A percentile compares a stretch with the other conserved stretches of the same genome.
These are phyloP conservation scores for Sporothrix euskadiensis DNA, from an alignment of 2,329 filamentous ascomycete genomes.

Conservation along the genomic window DNA sequence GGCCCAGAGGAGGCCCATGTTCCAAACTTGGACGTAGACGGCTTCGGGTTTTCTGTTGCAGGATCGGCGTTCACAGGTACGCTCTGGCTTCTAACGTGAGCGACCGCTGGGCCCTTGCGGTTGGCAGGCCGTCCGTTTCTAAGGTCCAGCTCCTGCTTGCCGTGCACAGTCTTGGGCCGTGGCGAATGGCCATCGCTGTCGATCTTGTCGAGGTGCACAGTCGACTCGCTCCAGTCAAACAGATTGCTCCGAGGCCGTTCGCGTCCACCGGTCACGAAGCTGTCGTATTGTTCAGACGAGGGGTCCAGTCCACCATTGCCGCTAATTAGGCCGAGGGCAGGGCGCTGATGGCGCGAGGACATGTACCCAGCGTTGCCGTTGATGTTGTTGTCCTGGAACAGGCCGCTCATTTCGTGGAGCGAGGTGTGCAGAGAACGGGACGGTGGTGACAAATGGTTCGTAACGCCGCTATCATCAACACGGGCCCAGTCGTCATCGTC, in stretches of 20 bases:
- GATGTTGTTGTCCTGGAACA: neutral
- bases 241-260: conserved; percentile 66
- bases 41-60: conserved; percentile 54
- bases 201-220: conserved; percentile 58
- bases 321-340: conserved; percentile 56
- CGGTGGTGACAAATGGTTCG: conserved; percentile 60
- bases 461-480: conserved; percentile 55
- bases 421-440: conserved; percentile 52
- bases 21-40: conserved; percentile 67
- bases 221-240: conserved; percentile 76
- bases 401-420: conserved; percentile 9
- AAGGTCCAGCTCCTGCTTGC: conserved; percentile 70
- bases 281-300: conserved; percentile 36
- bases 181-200: conserved; percentile 59
- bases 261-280: conserved; percentile 30
- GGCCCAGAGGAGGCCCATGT: conserved; percentile 78
- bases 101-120: conserved; percentile 66
- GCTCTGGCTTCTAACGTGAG: conserved; percentile 78
- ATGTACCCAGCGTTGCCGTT: conserved; percentile 38
- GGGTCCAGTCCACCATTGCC: conserved; percentile 47
- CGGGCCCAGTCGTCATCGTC: conserved; percentile 66
- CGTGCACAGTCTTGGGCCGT: conserved; percentile 73
- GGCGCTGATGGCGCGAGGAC: conserved; percentile 52
- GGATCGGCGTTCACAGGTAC: conserved; percentile 70
- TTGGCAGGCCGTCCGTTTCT: conserved; percentile 68